Evolutionary conservation across 495 filamentous ascomycete genomes (phyloP), one percentile per base, ranked within the genome.

Genomic region (Hyphodiscus hymeniophilus): DNA sequence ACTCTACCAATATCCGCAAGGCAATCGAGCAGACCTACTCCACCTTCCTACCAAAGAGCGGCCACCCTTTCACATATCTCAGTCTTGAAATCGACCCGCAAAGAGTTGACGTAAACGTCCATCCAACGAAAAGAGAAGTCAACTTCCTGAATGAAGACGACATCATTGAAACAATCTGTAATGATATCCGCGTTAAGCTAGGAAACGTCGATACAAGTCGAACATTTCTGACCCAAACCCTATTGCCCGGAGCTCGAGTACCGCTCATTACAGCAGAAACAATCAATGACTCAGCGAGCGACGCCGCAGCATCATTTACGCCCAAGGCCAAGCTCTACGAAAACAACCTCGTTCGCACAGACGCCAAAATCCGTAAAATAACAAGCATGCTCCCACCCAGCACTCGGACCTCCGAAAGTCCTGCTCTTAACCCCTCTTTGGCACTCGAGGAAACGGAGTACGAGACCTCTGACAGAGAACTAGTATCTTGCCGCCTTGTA

Each of bases 141-240:
- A 94, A 97, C 60, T 97, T 99, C 61, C 74, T 99, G 3, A 95
- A 97, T 52, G 94, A 99, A 61, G 94, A 97, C 55, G 92, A 97
- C 55, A 94, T 97, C 45, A 84, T 95, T 50, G 88, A 95, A 57
- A 77, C 74, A 38, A 82, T 99, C 23, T 95, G 89, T 66, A 76
- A 80, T 50, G 81, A 87, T 42, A 82, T 97, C 41, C 78, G 86
- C 38, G 71, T 77, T 11, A 85, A 86, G 49, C 73, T 99, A 4
- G 82, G 87, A 2, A 82, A 87, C 48, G 90, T 96, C 17, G 94
- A 99, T 67, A 88, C 87, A 11, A 97, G 94, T 61, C 77, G 94
- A 44, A 94, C 89, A 7, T 99, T 96, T 66, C 70, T 90, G 60
- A 95, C 89, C 3, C 94, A 99, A 63, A 94, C 80, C 22, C 74